A percentile compares a stretch with the other conserved stretches of the same genome.
Conservation (phyloP, 352 stramenopile species). For the Globisporangium camurandrum region DNA sequence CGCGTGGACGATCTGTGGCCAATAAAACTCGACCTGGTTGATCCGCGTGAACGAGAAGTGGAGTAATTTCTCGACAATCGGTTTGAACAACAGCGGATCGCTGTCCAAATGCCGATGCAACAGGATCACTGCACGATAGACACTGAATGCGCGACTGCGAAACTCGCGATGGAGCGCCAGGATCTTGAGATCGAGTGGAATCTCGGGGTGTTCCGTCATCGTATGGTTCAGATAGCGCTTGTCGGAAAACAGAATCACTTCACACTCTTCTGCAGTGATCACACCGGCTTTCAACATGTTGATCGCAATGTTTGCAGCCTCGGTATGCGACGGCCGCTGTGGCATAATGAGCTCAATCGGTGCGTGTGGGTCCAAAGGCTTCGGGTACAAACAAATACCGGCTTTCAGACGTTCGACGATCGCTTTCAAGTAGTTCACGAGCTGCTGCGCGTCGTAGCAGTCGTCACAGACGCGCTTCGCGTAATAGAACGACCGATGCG, state of each 20-base stretch:
- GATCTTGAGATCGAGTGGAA: constrained; percentile 81
- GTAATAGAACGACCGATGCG: constrained; percentile 75
- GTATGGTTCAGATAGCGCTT: constrained; percentile 80
- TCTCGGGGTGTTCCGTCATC: constrained; percentile 73
- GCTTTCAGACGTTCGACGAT: constrained; percentile 82
- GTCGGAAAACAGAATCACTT: constrained; percentile 79
- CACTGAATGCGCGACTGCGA: constrained; percentile 64
- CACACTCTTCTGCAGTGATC: constrained; percentile 84
- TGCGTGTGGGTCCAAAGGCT: constrained; percentile 73
- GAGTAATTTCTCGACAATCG: constrained; percentile 75
- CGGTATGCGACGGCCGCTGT: constrained; percentile 72
- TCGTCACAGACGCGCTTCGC: constrained; percentile 82
- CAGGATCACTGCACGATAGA: constrained; percentile 81
- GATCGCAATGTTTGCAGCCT: constrained; percentile 82
- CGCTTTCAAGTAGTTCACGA: constrained; percentile 79
- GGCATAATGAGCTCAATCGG: constrained; percentile 86
- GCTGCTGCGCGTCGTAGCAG: constrained; percentile 79
- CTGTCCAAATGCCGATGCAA: constrained; percentile 81
- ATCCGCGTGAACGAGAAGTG: constrained; percentile 86
- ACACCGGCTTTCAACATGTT: constrained; percentile 74
- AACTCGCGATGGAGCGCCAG: constrained; percentile 84
- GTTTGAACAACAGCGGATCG: constrained; percentile 81
- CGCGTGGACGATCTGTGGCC: constrained; percentile 86
- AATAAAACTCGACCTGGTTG: constrained; percentile 90
- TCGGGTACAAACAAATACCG: constrained; percentile 81